Base-by-base conservation (phyloP, 1,139 yeast genomes). In the Scheffersomyces quercinus region DNA sequence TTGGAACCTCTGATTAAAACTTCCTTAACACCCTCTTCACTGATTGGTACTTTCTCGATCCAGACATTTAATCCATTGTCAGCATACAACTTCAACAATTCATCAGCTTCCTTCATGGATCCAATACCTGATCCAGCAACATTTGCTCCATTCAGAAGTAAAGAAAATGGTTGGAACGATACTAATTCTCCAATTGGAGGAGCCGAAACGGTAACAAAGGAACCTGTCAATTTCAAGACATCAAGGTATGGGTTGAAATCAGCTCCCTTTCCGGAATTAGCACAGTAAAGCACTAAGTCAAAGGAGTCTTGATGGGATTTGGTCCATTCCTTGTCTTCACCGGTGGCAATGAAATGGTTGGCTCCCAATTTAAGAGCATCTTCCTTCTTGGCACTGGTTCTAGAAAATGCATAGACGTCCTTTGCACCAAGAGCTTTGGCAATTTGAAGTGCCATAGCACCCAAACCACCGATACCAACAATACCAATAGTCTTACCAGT, bases 401-500 rank as follows among this genome's bases (percentile, higher is more conserved):
- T 69, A 15, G 83, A 78, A 54, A 81, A 70, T 3, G 80, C 82
- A 47, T 70, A 68, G 11, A 79, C 83, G 15, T 31, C 35, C 49
- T 79, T 75, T 16, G 83, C 82, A 33, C 83, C 85, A 51, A 81
- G 55, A 5, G 83, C 84, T 50, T 75, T 72, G 40, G 83, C 77
- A 50, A 79, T 72, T 67, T 75, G 73, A 47, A 80, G 66, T 32
- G 81, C 83, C 75, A 79, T 73, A 62, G 79, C 83, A 33, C 85
- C 85, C 49, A 81, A 65, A 37, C 85, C 85, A 52, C 85, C 85
- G 48, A 81, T 68, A 48, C 85, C 85, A 47, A 78, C 66, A 50
- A 81, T 65, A 45, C 80, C 85, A 41, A 81, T 82, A 39, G 65
- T 70, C 41, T 63, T 63, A 38, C 75, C 71, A 43, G 75, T 72